These are phyloP conservation scores for Dicorynia guianensis DNA, from an alignment of 306 rosid genomes.

Conservation along the genomic window DNA sequence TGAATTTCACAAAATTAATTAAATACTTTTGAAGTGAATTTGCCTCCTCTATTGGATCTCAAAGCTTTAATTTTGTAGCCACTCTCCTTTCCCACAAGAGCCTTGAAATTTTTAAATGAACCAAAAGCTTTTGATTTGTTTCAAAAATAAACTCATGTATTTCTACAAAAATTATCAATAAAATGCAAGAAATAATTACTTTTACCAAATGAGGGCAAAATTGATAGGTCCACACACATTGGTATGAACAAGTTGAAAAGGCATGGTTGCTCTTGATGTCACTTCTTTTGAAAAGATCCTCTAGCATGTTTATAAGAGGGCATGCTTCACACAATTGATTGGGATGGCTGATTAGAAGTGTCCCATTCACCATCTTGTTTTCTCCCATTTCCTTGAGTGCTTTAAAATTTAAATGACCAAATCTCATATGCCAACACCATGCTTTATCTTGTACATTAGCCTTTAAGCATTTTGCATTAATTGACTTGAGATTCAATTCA, in stretches of 20 bases:
- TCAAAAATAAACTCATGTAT: background rate
- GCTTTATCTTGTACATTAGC: background rate
- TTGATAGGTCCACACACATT: background rate
- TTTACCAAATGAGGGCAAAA: background rate
- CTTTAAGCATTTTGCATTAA: background rate
- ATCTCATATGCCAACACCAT: no score
- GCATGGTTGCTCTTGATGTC: background rate
- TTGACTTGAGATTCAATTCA: no score
- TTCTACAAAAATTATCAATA: background rate
- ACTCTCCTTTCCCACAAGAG: no score
- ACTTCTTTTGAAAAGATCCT: background rate
- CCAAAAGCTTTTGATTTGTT: background rate
- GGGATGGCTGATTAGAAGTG: background rate
- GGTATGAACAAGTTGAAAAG: background rate
- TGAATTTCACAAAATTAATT: background rate
- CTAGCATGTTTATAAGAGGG: background rate
- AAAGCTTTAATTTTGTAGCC: background rate
- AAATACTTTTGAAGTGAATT: background rate
- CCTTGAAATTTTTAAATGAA: background rate
- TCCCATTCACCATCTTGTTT: background rate
- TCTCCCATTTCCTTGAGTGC: background rate
- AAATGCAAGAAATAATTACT: background rate
- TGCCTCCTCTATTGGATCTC: background rate
- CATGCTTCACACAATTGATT: background rate
- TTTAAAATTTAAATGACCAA: background rate